Evolutionary conservation across 2,329 filamentous ascomycete genomes (phyloP).

Genomic region (Aspergillus costaricaensis): DNA sequence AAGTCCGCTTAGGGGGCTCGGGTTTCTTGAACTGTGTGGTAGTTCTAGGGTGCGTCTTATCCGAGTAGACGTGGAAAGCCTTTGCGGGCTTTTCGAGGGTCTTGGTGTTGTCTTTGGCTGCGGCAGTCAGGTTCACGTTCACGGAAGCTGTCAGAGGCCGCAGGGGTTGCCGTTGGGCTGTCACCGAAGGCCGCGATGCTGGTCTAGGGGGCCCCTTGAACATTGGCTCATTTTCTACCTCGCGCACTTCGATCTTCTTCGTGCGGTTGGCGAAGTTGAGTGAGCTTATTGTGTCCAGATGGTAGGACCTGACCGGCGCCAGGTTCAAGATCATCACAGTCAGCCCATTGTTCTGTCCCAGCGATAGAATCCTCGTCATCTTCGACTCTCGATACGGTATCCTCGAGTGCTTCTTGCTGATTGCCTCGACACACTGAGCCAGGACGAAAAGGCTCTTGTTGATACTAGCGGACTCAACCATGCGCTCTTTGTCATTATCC

Average conservation of each 20-base stretch:
- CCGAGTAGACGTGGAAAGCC: slow-evolving; percentile 83
- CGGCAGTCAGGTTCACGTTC: slow-evolving; percentile 67
- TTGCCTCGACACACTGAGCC: slow-evolving; percentile 93
- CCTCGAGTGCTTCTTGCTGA: slow-evolving; percentile 70
- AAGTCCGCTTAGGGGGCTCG: slow-evolving; percentile 50
- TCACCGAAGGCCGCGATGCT: slow-evolving; percentile 41
- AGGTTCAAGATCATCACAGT: slow-evolving; percentile 97
- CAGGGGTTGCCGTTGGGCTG: slow-evolving; percentile 70
- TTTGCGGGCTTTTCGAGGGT: slow-evolving; percentile 73
- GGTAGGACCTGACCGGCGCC: slow-evolving; percentile 86
- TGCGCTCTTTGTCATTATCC: slow-evolving; percentile 86
- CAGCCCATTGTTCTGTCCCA: slow-evolving; percentile 92
- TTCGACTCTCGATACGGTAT: slow-evolving; percentile 95
- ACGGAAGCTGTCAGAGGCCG: slow-evolving; percentile 74
- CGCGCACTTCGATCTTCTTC: slow-evolving; percentile 92
- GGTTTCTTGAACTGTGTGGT: slow-evolving; percentile 40
- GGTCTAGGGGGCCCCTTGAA: slow-evolving; percentile 72
- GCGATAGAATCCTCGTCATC: slow-evolving; percentile 90
- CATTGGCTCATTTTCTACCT: slow-evolving; percentile 93
- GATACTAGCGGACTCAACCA: slow-evolving; percentile 95
- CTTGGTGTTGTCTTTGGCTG: slow-evolving; percentile 54
- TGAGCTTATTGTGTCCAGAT: slow-evolving; percentile 89
- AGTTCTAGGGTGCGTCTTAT: slow-evolving; percentile 57
- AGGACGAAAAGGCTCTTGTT: slow-evolving; percentile 96
- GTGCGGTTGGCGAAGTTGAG: slow-evolving; percentile 93